Conservation (phyloP, 2,329 filamentous ascomycete species). For the Aspergillus sp. region DNA sequence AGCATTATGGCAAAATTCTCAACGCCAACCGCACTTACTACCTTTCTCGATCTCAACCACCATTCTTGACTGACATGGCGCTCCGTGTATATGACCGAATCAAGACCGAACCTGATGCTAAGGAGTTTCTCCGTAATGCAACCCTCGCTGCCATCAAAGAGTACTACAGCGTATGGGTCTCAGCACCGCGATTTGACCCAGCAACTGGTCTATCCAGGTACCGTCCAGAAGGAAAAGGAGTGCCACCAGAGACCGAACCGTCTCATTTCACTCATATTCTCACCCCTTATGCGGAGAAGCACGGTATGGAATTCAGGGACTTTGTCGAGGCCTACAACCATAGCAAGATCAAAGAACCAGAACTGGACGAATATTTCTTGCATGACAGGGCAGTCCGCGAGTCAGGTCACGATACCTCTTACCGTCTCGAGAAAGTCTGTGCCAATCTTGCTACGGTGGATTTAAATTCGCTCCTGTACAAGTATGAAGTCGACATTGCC, state of each 20-base stretch:
- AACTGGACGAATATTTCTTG: slow-evolving; percentile 89
- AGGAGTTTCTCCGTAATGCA: slow-evolving; percentile 72
- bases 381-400: slow-evolving; percentile 94
- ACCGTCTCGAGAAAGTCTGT: slow-evolving; percentile 80
- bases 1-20: slow-evolving; percentile 96
- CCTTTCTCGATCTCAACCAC: slow-evolving; percentile 85
- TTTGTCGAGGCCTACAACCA: slow-evolving; percentile 87
- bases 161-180: slow-evolving; percentile 83
- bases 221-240: slow-evolving; percentile 72
- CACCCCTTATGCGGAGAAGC: slow-evolving; percentile 73
- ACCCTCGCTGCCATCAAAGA: slow-evolving; percentile 94
- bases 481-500: slow-evolving; percentile 92
- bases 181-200: slow-evolving; percentile 68
- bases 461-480: slow-evolving; percentile 89
- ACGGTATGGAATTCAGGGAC: slow-evolving; percentile 71
- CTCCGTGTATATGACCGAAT: slow-evolving; percentile 90
- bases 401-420: slow-evolving; percentile 93
- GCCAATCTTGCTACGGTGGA: slow-evolving; percentile 90
- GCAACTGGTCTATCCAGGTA: slow-evolving; percentile 77
- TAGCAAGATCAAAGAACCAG: slow-evolving; percentile 68
- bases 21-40: slow-evolving; percentile 98
- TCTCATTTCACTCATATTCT: slow-evolving; percentile 80
- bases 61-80: slow-evolving; percentile 96
- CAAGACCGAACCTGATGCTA: slow-evolving; percentile 70
- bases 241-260: slow-evolving; percentile 86